Conservation (phyloP, 2,329 filamentous ascomycete genomes). For the Scopulariopsis brevicaulis region DNA sequence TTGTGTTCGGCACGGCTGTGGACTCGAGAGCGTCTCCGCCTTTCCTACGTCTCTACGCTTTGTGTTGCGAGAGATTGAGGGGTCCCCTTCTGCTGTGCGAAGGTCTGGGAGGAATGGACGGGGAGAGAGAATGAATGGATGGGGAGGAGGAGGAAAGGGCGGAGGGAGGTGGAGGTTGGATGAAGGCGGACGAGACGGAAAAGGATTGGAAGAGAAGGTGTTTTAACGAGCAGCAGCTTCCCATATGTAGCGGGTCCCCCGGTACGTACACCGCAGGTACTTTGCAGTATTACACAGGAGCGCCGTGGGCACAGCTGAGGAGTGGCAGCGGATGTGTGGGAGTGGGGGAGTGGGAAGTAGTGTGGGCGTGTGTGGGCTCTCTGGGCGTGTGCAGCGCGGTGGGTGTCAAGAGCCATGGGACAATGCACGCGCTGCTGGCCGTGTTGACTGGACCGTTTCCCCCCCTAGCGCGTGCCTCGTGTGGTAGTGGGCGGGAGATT, state of each 20-base stretch:
- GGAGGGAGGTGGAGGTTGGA: conserved; percentile 36
- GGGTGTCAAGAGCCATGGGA: conserved; percentile 2
- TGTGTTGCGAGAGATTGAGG: conserved; percentile 5
- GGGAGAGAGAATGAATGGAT: conserved; percentile 45
- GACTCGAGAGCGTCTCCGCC: conserved; percentile 8
- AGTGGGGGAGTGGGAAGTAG: conserved; percentile 1
- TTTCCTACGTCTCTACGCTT: conserved; percentile 12
- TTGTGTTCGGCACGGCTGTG: conserved; percentile 3
- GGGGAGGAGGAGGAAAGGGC: conserved; percentile 22
- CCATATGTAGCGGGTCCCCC: neutral
- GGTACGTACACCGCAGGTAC: neutral
- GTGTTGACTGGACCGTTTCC: conserved; percentile 2
- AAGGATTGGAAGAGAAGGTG: conserved; percentile 43
- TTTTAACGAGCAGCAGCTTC: conserved; percentile 25
- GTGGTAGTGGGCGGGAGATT: conserved; percentile 2
- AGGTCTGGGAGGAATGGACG: conserved; percentile 34
- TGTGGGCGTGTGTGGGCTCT: neutral
- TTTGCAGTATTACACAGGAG: neutral
- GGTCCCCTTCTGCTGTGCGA: conserved; percentile 20
- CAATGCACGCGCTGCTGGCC: neutral
- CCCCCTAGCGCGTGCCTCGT: conserved; percentile 4
- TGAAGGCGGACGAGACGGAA: conserved; percentile 40
- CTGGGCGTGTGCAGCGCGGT: conserved; percentile 2
- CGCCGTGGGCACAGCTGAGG: conserved; percentile 3
- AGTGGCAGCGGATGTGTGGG: neutral